Conservation (phyloP, 352 stramenopile genomes). For the Lagenidium sp. region DNA sequence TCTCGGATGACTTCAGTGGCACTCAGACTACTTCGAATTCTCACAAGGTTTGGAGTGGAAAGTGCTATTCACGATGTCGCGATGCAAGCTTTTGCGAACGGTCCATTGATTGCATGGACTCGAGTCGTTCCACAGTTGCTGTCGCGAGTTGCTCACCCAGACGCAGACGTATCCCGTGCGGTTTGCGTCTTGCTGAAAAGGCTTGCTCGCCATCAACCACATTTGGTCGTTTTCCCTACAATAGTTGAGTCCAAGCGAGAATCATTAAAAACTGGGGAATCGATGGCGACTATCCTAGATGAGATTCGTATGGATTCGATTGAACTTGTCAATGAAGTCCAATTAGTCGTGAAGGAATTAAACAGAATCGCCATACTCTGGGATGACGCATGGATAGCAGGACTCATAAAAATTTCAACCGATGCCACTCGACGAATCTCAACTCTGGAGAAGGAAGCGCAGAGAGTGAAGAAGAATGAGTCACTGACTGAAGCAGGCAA, state of each 20-base stretch:
- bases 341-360: constrained; percentile 57
- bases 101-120: constrained; percentile 52
- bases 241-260: constrained; percentile 38
- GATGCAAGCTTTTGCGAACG: constrained; percentile 28
- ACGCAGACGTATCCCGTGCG: constrained; percentile 31
- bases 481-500: constrained; percentile 59
- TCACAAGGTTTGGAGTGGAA: constrained; percentile 56
- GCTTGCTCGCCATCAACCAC: constrained; percentile 45
- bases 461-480: constrained; percentile 57
- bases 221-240: constrained; percentile 67
- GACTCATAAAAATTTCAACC: constrained; percentile 58
- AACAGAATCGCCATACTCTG: constrained; percentile 73
- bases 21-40: constrained; percentile 52
- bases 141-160: constrained; percentile 45
- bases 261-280: no score
- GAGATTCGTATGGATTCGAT: constrained; percentile 31
- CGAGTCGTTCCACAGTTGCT: constrained; percentile 70
- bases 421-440: constrained; percentile 55
- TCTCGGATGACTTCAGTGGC: constrained; percentile 33
- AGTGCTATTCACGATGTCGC: constrained; percentile 25
- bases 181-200: constrained; percentile 54
- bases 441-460: constrained; percentile 72
- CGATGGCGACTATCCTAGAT: no score
- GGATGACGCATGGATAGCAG: constrained; percentile 74
- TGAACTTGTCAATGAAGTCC: constrained; percentile 54